Base-by-base conservation (phyloP, 345 rosid species). In the Populus davidiana region DNA sequence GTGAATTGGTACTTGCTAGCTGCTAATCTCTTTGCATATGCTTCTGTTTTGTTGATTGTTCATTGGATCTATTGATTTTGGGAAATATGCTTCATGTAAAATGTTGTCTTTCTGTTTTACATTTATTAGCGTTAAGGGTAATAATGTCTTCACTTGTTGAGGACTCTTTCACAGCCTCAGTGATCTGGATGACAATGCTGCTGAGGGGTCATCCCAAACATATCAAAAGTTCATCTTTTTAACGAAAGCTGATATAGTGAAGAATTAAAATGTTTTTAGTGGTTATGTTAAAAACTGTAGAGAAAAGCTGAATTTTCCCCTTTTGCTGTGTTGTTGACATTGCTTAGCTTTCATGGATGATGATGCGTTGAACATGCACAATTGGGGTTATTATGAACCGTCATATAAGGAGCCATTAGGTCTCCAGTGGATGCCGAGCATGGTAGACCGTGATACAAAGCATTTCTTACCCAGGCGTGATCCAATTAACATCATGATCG, bases 341-440 rank as follows among this genome's bases (percentile, higher is more conserved):
- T 65, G 23, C 85, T 79, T 73, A 87, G 91, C 70, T 83, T 64
- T 86, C 85, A 91, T 91, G 98, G 98, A 91, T 65, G 89, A 87
- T 5, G 94, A 90, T 79, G 90, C 91, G 1, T 78, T 91, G 89
- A 87, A 85, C 81, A 90, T 91, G 84, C 87, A 91, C n/a, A 89
- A 89, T 75, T 91, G 97, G 96, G 97, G 97, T 59, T 94, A 87
- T 78, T 92, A 91, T 86, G 97, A 92, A 71, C 89, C 90, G 5
- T 86, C 93, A 71, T 88, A 88, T 78, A 93, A 88, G 39, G 92
- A 87, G 63, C 91, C 87, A 77, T 84, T 90, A 8, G 85, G 91
- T 83, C 91, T 94, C 80, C 98, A 94, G 85, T 91, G 93, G 71
- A 90, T 92, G 97, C 75, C 99, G 0, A 79, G 73, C 83, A 90